Percentiles rank a stretch among this genome's conserved stretches.
phyloP scores from a whole-genome alignment of 139 green algal species.

The Spirogloea muscicola region DNA sequence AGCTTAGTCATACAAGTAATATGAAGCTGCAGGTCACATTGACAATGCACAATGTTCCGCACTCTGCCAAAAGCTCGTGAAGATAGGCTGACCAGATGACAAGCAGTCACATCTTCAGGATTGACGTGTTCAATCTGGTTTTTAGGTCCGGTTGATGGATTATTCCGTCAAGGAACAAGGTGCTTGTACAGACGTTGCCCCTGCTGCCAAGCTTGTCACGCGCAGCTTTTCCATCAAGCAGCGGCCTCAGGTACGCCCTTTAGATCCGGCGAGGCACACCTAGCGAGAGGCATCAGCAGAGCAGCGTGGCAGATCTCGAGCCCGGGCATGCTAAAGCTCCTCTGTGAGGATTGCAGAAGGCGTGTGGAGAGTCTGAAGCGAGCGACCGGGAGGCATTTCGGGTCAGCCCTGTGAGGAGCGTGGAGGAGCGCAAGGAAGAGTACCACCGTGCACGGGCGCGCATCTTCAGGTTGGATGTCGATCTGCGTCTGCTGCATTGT shows the following conservation, averaged over 20 bases:
- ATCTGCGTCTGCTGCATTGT: too few relatives aligned
- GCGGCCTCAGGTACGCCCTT: neutral
- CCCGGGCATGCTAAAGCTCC: neutral
- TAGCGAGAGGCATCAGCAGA: neutral
- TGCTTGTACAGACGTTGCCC: too few relatives aligned
- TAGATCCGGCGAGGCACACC: neutral
- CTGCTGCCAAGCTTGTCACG: too few relatives aligned
- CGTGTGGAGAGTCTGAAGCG: neutral
- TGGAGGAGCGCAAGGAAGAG: constrained; percentile 48
- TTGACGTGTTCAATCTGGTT: too few relatives aligned
- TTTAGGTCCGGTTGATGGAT: too few relatives aligned
- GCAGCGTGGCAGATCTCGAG: neutral
- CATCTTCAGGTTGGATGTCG: too few relatives aligned
- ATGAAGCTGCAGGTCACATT: neutral
- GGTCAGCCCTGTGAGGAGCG: constrained; percentile 16
- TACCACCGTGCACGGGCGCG: constrained; percentile 38
- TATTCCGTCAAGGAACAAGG: too few relatives aligned
- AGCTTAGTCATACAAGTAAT: neutral
- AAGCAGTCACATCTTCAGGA: too few relatives aligned
- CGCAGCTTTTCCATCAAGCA: constrained; percentile 7
- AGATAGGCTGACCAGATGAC: too few relatives aligned
- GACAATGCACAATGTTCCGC: neutral
- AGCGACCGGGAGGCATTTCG: too few relatives aligned
- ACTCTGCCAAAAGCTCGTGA: neutral
- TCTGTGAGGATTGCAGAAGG: neutral